Evolutionary conservation across 345 rosid species (phyloP), one percentile per base, ranked within the genome.

Genomic region (Capsella bursapastoris): DNA sequence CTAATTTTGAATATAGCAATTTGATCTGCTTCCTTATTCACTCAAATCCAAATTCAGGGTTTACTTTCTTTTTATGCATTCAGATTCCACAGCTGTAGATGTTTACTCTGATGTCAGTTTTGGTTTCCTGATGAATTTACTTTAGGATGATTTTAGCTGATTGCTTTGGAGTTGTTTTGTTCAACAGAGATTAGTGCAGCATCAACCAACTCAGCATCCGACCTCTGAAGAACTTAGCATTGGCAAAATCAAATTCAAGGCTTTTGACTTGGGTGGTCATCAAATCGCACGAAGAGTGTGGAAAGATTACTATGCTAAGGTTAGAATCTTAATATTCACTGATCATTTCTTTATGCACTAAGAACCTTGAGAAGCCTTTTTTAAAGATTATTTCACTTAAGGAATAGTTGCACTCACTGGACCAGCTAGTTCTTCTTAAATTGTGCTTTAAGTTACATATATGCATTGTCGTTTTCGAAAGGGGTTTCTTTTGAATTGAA

Each of bases 271-370:
- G 84, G 96, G 97, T 0, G 97, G 97, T 31, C 97, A 92, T 80
- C 97, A 92, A 80, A 90, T 92, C 58, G 97, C 96, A 58, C 89
- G 97, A 14, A 64, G 97, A 62, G 97, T 90, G 10, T 90, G 97
- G 97, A 92, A 90, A 73, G 96, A 90, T 78, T 92, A 92, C 82
- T 92, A 92, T 82, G 89, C 97, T 9, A 90, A 92, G 94, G 96
- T 89, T 61, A 51, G 31, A 18, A 8, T 15, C 53, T 67, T 55
- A 16, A 16, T 16, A 2, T 13, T 50, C 7, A 0, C 47, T 1
- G n/a, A 1, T 11, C 18, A 45, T n/a, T 14, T 14, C 49, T 37
- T 16, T 72, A 10, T 28, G 11, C 32, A 13, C 40, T 49, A 49
- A 49, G 35, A 13, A 53, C 61, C 50, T 34, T 34, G 3, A 32